Percentiles rank a stretch among this genome's conserved stretches.
Evolutionary conservation across 805 yeast genomes (phyloP).

Genomic region (Metschnikowia vanudenii): DNA sequence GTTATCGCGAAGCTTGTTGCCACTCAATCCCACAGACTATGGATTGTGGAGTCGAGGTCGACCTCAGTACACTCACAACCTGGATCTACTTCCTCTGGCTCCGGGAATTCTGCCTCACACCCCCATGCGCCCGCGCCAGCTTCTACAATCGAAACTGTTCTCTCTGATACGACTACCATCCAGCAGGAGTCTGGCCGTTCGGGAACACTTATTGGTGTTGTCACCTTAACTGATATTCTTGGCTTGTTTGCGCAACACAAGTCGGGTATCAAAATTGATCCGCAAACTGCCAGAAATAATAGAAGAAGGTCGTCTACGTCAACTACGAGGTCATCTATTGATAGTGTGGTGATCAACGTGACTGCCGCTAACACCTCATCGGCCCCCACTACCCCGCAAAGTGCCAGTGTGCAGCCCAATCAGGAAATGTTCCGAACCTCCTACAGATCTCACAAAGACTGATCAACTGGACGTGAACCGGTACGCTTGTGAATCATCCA

Average conservation of each 20-base stretch:
- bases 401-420: slow-evolving; percentile 14
- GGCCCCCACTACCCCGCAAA: slow-evolving; percentile 15
- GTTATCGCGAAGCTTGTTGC: slow-evolving; percentile 95
- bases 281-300: slow-evolving; percentile 82
- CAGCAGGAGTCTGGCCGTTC: slow-evolving; percentile 46
- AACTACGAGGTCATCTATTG: slow-evolving; percentile 23
- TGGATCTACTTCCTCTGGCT: slow-evolving; percentile 9
- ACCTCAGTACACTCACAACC: slow-evolving; percentile 17
- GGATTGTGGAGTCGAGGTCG: slow-evolving; percentile 60
- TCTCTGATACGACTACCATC: slow-evolving; percentile 10
- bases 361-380: slow-evolving; percentile 3
- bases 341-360: slow-evolving; percentile 10
- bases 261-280: slow-evolving; percentile 72
- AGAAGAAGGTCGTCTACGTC: slow-evolving; percentile 63
- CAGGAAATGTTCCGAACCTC: slow-evolving; percentile 21
- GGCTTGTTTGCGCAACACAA: slow-evolving; percentile 73
- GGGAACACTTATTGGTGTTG: slow-evolving; percentile 86
- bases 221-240: slow-evolving; percentile 86
- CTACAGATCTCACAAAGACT: slow-evolving; percentile 10
- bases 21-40: slow-evolving; percentile 85
- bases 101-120: slow-evolving; percentile 17
- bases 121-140: slow-evolving; percentile 12
- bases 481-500: too few species aligned
- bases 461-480: background rate
- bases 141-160: slow-evolving; percentile 17